Evolutionary conservation across 257 asterid species (phyloP).

Genomic region (Solanum phureja): DNA sequence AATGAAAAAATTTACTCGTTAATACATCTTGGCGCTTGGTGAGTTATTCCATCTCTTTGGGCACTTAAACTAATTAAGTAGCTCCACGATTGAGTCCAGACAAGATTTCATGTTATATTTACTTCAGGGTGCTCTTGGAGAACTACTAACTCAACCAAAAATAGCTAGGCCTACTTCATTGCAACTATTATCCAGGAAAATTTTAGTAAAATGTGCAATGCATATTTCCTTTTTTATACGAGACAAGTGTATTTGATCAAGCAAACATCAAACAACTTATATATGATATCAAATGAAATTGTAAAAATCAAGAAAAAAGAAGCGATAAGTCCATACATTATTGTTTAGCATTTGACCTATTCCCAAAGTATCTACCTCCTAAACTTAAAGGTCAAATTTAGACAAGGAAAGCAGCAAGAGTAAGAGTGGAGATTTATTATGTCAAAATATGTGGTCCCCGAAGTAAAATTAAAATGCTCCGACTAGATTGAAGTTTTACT

Average conservation of each 20-base stretch:
- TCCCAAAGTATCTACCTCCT: background rate
- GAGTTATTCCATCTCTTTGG: background rate
- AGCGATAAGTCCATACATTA: background rate
- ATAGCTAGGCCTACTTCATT: background rate
- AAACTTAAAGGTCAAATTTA: background rate
- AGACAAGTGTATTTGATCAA: background rate
- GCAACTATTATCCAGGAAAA: background rate
- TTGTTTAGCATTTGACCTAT: background rate
- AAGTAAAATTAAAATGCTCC: background rate
- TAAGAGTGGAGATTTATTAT: background rate
- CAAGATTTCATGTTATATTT: background rate
- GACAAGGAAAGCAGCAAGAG: background rate
- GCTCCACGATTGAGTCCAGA: background rate
- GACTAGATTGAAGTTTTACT: background rate
- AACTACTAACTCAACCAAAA: background rate
- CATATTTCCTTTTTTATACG: background rate
- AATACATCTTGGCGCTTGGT: no score
- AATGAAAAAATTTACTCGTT: background rate
- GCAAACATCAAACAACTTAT: background rate
- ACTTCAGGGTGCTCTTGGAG: background rate
- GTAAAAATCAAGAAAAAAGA: background rate
- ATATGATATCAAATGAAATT: background rate
- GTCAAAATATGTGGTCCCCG: background rate
- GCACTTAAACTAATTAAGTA: background rate
- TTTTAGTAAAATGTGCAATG: background rate